Conservation (phyloP, 164 flowering plant species). For the Stephania japonica region DNA sequence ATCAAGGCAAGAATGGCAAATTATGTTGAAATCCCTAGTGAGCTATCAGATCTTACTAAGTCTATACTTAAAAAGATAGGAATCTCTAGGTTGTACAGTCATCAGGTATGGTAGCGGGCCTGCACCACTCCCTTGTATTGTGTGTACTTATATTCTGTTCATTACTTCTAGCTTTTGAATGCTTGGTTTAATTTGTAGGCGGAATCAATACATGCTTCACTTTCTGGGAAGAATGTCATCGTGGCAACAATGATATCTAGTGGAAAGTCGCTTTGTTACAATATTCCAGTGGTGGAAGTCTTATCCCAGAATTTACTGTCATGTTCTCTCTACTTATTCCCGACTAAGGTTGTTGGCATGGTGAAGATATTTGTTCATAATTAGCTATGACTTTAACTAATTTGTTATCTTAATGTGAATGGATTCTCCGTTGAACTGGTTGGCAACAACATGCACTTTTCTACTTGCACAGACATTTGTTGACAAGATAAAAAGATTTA, state of each 20-base stretch:
- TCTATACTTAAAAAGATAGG: constrained; percentile 56
- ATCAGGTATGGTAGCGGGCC: constrained; percentile 54
- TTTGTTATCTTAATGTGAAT: neutral
- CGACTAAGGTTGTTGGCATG: constrained; percentile 66
- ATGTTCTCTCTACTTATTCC: constrained; percentile 87
- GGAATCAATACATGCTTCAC: constrained; percentile 68
- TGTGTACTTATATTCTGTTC: neutral
- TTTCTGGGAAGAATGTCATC: constrained; percentile 69
- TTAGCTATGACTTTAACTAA: neutral
- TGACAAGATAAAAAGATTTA: neutral
- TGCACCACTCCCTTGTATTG: neutral
- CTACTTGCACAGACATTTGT: neutral
- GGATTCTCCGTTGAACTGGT: neutral
- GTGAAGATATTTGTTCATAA: neutral
- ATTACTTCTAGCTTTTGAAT: neutral
- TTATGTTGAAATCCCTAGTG: constrained; percentile 50
- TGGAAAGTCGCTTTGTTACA: constrained; percentile 97
- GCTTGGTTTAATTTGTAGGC: constrained; percentile 38
- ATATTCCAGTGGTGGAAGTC: constrained; percentile 81
- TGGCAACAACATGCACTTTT: neutral
- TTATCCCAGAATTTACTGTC: constrained; percentile 47
- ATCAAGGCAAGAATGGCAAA: constrained; percentile 55
- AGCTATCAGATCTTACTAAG: constrained; percentile 44
- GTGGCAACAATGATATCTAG: constrained; percentile 96
- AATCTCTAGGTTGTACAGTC: constrained; percentile 66